Conservation (phyloP, 1,139 yeast genomes). For the Diutina siamensis region DNA sequence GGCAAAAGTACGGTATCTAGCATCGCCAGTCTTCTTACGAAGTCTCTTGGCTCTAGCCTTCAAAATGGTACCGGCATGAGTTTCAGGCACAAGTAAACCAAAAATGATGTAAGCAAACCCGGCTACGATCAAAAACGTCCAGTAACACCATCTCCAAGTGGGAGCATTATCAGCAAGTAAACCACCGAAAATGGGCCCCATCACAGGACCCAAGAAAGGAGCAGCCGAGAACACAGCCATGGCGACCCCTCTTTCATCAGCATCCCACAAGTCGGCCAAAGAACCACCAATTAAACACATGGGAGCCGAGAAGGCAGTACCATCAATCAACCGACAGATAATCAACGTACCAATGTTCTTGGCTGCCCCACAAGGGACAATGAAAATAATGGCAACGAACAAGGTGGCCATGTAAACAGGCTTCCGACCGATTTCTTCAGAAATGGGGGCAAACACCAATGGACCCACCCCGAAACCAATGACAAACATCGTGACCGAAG, state of each 20-base stretch:
- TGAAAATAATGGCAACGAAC: constrained; percentile 49
- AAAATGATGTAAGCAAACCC: constrained; percentile 35
- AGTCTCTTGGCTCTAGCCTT: constrained; percentile 11
- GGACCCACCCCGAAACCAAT: constrained; percentile 79
- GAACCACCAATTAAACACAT: constrained; percentile 76
- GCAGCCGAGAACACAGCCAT: constrained; percentile 11
- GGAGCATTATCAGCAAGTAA: constrained; percentile 48
- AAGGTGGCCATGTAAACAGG: constrained; percentile 45
- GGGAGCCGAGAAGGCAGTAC: constrained; percentile 65
- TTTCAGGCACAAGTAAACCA: constrained; percentile 35
- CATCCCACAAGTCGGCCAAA: constrained; percentile 60
- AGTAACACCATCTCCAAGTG: constrained; percentile 74
- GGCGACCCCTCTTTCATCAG: constrained; percentile 23
- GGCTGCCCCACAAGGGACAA: constrained; percentile 66
- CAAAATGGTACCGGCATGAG: constrained; percentile 40
- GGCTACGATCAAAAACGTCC: constrained; percentile 49
- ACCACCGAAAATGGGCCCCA: constrained; percentile 49
- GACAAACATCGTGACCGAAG: constrained; percentile 47
- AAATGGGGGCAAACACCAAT: constrained; percentile 58
- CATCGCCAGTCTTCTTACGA: constrained; percentile 45
- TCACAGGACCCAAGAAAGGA: constrained; percentile 11
- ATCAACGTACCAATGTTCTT: constrained; percentile 59
- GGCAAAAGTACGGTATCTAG: constrained; percentile 33
- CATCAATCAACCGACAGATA: constrained; percentile 56
- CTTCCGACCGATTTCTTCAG: constrained; percentile 61